Evolutionary conservation across 305 asterid species (phyloP).

Genomic region (Rubia peregrina): DNA sequence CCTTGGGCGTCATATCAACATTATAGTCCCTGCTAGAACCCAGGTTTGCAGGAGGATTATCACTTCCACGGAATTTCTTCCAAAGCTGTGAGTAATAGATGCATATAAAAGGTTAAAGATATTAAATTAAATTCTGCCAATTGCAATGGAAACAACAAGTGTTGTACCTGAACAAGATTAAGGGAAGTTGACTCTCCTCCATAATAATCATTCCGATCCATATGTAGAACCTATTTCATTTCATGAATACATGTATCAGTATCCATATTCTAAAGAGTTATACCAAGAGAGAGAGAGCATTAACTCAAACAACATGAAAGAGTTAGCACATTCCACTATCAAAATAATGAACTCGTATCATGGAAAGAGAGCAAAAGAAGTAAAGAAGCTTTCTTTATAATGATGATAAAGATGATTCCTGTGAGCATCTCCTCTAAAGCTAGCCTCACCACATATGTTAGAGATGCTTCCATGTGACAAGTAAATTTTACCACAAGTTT

Average conservation of each 20-base stretch:
- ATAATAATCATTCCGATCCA: slow-evolving; percentile 96
- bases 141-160: not conserved
- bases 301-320: not conserved
- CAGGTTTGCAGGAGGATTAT: slow-evolving; percentile 71
- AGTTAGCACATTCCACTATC: too few relatives aligned
- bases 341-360: not conserved
- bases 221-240: slow-evolving; percentile 76
- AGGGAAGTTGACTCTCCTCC: slow-evolving; percentile 78
- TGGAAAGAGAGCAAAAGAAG: not conserved
- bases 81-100: slow-evolving; percentile 46
- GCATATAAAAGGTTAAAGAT: not conserved
- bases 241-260: slow-evolving; percentile 12
- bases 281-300: not conserved
- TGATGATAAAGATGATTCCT: not conserved
- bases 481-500: not conserved
- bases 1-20: slow-evolving; percentile 94
- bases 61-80: slow-evolving; percentile 91
- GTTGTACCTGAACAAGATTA: slow-evolving; percentile 35
- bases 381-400: not conserved
- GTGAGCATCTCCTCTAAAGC: not conserved
- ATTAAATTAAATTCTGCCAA: not conserved
- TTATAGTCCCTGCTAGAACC: slow-evolving; percentile 89
- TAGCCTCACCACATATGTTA: not conserved
- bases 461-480: not conserved
- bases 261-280: not conserved